phyloP scores from a whole-genome alignment of 148 eudicot species.

The Fallopia convolvulus region DNA sequence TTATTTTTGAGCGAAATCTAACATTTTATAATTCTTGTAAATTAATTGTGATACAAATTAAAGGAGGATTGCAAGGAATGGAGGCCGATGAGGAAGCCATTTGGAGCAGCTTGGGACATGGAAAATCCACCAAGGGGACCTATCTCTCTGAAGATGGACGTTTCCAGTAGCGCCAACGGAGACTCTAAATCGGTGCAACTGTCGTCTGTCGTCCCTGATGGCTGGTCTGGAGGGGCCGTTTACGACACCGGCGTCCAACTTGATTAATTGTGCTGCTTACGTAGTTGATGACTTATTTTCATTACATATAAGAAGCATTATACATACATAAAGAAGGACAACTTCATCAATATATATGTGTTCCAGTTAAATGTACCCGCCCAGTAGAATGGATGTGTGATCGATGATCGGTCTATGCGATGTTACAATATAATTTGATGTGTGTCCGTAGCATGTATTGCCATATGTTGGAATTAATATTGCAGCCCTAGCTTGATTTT shows the following conservation, averaged over 20 bases:
- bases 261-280: neutral
- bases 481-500: neutral
- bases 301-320: neutral
- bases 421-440: neutral
- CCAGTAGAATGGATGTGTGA: neutral
- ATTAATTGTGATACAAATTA: neutral
- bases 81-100: slow-evolving; percentile 45
- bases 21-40: neutral
- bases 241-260: slow-evolving; percentile 37
- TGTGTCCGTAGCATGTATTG: slow-evolving; percentile 6
- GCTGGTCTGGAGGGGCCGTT: slow-evolving; percentile 33
- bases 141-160: slow-evolving; percentile 30
- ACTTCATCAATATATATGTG: neutral
- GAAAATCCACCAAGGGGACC: slow-evolving; percentile 45
- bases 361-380: neutral
- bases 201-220: slow-evolving; percentile 22
- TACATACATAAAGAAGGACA: neutral
- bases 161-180: slow-evolving; percentile 21
- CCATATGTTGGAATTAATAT: neutral
- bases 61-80: slow-evolving; percentile 56
- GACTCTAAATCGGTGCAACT: slow-evolving; percentile 30
- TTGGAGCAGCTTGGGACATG: slow-evolving; percentile 65
- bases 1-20: neutral
- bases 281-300: neutral
- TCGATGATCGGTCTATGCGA: neutral